Evolutionary conservation across 2,329 filamentous ascomycete genomes (phyloP).

Genomic region (Pseudogymnoascus sp.): DNA sequence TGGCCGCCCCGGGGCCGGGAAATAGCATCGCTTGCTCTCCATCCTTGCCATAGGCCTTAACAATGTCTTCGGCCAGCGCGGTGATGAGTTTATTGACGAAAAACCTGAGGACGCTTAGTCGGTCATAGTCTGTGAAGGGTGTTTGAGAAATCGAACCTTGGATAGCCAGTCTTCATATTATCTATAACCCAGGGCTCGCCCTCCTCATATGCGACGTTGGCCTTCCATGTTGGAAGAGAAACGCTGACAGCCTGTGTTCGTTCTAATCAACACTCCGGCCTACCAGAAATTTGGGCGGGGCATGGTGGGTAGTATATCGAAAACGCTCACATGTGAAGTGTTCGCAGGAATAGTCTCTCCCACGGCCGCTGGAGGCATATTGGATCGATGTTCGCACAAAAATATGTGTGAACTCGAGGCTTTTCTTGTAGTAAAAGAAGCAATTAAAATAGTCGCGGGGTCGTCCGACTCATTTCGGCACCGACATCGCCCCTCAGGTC

Average conservation of each 20-base stretch:
- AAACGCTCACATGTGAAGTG: constrained; percentile 28
- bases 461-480: constrained; percentile 8
- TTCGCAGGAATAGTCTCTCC: constrained; percentile 29
- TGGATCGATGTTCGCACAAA: constrained; percentile 6
- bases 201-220: constrained; percentile 91
- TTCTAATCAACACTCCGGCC: constrained; percentile 6
- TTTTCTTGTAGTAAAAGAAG: constrained; percentile 3
- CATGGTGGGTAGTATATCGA: constrained; percentile 14
- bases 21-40: constrained; percentile 73
- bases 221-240: constrained; percentile 84
- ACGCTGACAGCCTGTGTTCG: constrained; percentile 76
- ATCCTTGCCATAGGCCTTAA: constrained; percentile 51
- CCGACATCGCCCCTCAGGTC: constrained; percentile 5
- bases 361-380: constrained; percentile 27
- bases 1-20: constrained; percentile 60
- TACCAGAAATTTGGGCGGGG: constrained; percentile 1
- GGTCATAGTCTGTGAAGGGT: constrained; percentile 12
- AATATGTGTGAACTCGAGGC: neutral
- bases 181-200: constrained; percentile 78
- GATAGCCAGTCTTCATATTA: constrained; percentile 85
- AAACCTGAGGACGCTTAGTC: constrained; percentile 48
- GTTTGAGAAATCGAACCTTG: constrained; percentile 47
- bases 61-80: constrained; percentile 60
- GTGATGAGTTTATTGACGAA: constrained; percentile 82
- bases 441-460: constrained; percentile 10